These are phyloP conservation scores for Myxozyma neglecta DNA, from an alignment of 805 yeast genomes.

Conservation along the genomic window DNA sequence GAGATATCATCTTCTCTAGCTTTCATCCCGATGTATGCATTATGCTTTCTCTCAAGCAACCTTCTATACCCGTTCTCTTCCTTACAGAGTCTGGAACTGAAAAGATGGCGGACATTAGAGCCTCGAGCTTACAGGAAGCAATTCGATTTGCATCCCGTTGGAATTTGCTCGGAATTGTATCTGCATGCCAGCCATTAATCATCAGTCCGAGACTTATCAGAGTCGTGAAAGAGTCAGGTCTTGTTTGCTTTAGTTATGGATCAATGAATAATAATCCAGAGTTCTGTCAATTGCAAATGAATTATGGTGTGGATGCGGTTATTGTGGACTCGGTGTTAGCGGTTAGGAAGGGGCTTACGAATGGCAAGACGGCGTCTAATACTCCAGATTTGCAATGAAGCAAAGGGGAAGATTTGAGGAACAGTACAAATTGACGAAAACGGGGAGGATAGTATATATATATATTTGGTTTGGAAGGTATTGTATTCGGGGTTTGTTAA, in stretches of 20 bases:
- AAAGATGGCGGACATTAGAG: constrained; percentile 86
- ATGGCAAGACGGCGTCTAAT: neutral
- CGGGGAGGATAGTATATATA: neutral
- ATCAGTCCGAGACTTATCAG: constrained; percentile 82
- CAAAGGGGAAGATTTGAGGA: neutral
- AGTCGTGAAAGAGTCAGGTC: constrained; percentile 86
- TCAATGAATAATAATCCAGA: constrained; percentile 79
- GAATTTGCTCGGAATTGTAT: constrained; percentile 88
- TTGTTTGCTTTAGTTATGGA: constrained; percentile 93
- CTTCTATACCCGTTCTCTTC: constrained; percentile 85
- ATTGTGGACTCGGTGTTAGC: constrained; percentile 85
- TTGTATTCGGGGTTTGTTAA: too few relatives aligned
- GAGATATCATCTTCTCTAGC: constrained; percentile 87
- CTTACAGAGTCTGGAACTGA: constrained; percentile 86
- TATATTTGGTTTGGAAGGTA: neutral
- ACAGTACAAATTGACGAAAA: neutral
- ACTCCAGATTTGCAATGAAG: neutral
- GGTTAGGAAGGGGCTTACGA: constrained; percentile 28
- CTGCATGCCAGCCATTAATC: constrained; percentile 84
- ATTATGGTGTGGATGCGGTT: constrained; percentile 97
- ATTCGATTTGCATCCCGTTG: constrained; percentile 86
- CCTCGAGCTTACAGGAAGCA: constrained; percentile 85
- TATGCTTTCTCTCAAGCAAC: constrained; percentile 84
- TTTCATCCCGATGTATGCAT: constrained; percentile 94
- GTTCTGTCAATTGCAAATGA: constrained; percentile 79